Base-by-base conservation (phyloP, 2,329 filamentous ascomycete species). In the Metarhizium sp. region DNA sequence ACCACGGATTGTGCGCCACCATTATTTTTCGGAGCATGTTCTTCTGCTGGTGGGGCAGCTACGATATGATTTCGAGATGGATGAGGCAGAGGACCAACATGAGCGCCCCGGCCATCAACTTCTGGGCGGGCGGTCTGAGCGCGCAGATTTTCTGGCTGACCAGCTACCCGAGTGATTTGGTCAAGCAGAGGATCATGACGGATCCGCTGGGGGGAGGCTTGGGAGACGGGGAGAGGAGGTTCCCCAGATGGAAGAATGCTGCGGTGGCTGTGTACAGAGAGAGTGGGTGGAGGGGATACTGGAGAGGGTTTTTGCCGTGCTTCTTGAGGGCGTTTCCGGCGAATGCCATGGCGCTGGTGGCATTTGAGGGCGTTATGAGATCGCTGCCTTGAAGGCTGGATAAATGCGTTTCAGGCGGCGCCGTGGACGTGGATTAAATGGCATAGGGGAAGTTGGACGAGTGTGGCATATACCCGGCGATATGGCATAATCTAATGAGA, bases 1-100 rank as follows among this genome's bases (percentile, higher is more conserved):
- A 92, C 71, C 91, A 90, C 67, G 94, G 94, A 0, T 79, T 99
- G 13, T 76, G 73, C 42, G 89, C 94, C 1, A 97, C 94, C 0
- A 75, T 97, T 51, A 71, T 97, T 50, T 97, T 97, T 75, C 82
- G 94, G 18, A 84, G 85, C 14, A 95, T 92, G 74, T 99, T 99
- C 78, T 96, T 96, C 79, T 94, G 87, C 75, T 97, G 92, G 92
- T 99, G 94, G 94, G 85, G 86, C n/a, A 88, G 85, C 58, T 99
- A 99, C 75, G 92, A 96, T 65, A 63, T 96, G 34, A 80, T 97
- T 62, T 88, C 89, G 5, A 78, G 82, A 25, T 73, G 78, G 57
- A 75, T 97, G 66, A 76, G 81, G 54, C 71, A 81, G 18, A 76
- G 84, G 63, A 96, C 92, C 2, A 71, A 63, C 13, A 74, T 96